These are phyloP conservation scores for Talaromyces sp. DNA, from an alignment of 2,329 filamentous ascomycete species.

Conservation along the genomic window DNA sequence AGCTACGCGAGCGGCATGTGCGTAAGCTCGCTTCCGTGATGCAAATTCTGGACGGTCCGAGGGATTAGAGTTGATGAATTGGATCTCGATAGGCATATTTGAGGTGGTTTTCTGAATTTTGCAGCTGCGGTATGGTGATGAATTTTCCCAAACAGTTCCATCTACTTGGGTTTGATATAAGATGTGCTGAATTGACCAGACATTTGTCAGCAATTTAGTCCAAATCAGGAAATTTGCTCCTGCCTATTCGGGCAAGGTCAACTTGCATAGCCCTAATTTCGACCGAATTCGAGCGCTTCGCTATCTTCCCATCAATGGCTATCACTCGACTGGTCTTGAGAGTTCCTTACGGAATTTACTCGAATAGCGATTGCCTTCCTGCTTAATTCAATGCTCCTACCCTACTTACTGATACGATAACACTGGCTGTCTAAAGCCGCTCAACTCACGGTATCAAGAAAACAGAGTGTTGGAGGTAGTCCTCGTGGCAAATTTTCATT, in stretches of 20 bases:
- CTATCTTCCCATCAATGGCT: not conserved
- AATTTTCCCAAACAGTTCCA: not conserved
- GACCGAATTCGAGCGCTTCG: not conserved
- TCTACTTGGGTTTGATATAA: not conserved
- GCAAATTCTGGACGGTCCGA: not conserved
- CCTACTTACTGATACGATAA: too few relatives aligned
- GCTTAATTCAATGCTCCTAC: too few relatives aligned
- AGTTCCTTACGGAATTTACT: too few relatives aligned
- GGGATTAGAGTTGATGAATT: not conserved
- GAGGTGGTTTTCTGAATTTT: not conserved
- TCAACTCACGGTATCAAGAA: too few relatives aligned
- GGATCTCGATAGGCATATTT: not conserved
- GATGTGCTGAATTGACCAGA: not conserved
- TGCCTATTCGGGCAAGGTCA: not conserved
- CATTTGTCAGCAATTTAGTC: not conserved
- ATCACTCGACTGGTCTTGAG: too few relatives aligned
- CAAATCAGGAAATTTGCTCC: not conserved
- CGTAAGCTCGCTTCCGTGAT: conserved; percentile 1
- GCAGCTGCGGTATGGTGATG: not conserved
- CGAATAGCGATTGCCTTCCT: too few relatives aligned
- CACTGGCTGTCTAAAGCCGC: too few relatives aligned
- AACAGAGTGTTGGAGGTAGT: too few relatives aligned
- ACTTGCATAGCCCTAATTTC: not conserved
- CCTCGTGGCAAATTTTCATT: not conserved
- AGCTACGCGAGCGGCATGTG: conserved; percentile 7